Conservation (phyloP, 495 filamentous ascomycete species). For the Podospora didyma region DNA sequence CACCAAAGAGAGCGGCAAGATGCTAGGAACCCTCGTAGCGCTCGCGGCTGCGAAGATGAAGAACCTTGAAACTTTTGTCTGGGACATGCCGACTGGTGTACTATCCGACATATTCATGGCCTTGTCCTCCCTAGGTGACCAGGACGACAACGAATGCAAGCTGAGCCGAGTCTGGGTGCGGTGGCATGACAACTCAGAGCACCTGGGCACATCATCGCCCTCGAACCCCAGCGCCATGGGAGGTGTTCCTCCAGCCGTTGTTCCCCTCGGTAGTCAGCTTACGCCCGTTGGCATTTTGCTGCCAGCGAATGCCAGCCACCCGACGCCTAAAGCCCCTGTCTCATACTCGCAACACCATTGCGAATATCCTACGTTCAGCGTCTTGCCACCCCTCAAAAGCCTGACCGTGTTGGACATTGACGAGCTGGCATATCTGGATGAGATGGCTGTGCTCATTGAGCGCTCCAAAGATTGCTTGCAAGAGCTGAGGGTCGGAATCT, state of each 20-base stretch:
- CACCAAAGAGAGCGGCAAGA: conserved; percentile 85
- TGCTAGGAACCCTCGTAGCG: conserved; percentile 89
- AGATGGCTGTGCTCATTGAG: conserved; percentile 78
- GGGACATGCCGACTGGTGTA: conserved; percentile 96
- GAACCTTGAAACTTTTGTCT: conserved; percentile 85
- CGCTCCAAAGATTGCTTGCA: conserved; percentile 62
- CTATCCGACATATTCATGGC: conserved; percentile 84
- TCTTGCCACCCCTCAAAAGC: conserved; percentile 75
- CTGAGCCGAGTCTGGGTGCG: conserved; percentile 81
- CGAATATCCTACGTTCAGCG: conserved; percentile 82
- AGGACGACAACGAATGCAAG: conserved; percentile 58
- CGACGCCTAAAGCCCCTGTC: conserved; percentile 21
- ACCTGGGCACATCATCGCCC: conserved; percentile 16
- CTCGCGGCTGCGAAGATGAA: conserved; percentile 80
- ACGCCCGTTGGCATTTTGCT: conserved; percentile 41
- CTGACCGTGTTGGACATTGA: conserved; percentile 87
- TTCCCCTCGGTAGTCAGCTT: conserved; percentile 37
- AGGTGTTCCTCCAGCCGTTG: conserved; percentile 21
- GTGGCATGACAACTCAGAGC: conserved; percentile 77
- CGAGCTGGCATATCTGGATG: conserved; percentile 80
- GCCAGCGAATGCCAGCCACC: conserved; percentile 24
- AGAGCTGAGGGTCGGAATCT: conserved; percentile 79
- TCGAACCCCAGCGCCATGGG: conserved; percentile 24
- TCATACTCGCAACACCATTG: conserved; percentile 47
- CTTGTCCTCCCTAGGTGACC: conserved; percentile 65